phyloP scores from a whole-genome alignment of 495 filamentous ascomycete species.

The Zalerion maritima region DNA sequence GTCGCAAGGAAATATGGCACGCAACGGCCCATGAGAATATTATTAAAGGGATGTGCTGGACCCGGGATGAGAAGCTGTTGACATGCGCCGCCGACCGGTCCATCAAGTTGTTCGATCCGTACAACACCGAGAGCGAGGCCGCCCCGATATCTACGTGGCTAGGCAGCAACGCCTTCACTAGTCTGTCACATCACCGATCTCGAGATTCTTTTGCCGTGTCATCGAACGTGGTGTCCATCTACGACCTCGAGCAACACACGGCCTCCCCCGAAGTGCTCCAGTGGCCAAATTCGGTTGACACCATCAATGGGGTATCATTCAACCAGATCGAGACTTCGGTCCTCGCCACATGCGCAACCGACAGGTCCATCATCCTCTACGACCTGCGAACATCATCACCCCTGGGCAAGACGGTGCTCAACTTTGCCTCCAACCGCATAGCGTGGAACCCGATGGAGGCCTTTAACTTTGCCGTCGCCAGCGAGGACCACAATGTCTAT shows the following conservation, averaged over 20 bases:
- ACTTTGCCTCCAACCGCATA: constrained; percentile 69
- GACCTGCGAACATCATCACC: constrained; percentile 81
- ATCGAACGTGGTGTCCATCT: constrained; percentile 69
- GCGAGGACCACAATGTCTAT: constrained; percentile 44
- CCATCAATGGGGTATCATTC: constrained; percentile 80
- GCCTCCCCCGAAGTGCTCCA: constrained; percentile 64
- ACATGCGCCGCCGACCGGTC: constrained; percentile 77
- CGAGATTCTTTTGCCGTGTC: constrained; percentile 63
- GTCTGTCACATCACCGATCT: constrained; percentile 64
- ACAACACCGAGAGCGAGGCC: constrained; percentile 47
- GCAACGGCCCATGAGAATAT: constrained; percentile 66
- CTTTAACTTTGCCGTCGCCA: constrained; percentile 77
- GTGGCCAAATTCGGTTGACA: constrained; percentile 80
- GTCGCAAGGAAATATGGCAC: constrained; percentile 64
- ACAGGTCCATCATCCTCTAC: constrained; percentile 68
- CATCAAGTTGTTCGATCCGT: constrained; percentile 85
- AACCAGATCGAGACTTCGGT: constrained; percentile 91
- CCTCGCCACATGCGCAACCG: constrained; percentile 66
- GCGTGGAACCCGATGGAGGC: constrained; percentile 95
- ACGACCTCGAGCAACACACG: constrained; percentile 65
- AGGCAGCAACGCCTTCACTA: constrained; percentile 68
- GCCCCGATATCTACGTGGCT: constrained; percentile 68
- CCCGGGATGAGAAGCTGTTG: constrained; percentile 67
- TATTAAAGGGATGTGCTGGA: constrained; percentile 85
- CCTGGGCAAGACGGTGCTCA: constrained; percentile 61